A percentile compares a stretch with the other conserved stretches of the same genome.
phyloP scores from a whole-genome alignment of 2,329 filamentous ascomycete species.

The Colletotrichum incanum region DNA sequence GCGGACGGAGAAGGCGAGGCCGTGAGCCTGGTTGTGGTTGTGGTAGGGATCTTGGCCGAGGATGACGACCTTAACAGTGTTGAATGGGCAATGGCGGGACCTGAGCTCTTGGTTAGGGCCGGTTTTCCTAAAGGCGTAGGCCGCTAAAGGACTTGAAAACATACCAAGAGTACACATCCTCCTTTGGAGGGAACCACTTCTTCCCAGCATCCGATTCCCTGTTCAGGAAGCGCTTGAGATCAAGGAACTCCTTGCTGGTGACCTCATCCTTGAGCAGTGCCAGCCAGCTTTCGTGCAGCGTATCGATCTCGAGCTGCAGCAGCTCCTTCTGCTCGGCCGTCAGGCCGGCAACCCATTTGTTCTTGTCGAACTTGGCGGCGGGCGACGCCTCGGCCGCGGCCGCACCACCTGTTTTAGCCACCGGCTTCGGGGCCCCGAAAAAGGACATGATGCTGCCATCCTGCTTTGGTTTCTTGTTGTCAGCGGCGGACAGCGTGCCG shows the following conservation, averaged over 20 bases:
- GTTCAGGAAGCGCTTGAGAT: slow-evolving; percentile 89
- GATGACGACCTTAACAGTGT: slow-evolving; percentile 92
- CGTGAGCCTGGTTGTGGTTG: slow-evolving; percentile 95
- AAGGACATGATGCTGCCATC: slow-evolving; percentile 91
- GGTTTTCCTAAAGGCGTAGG: not conserved
- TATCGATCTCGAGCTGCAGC: slow-evolving; percentile 91
- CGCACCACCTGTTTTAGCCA: slow-evolving; percentile 46
- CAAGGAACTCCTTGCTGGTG: slow-evolving; percentile 83
- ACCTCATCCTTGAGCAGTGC: slow-evolving; percentile 91
- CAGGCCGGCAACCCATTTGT: slow-evolving; percentile 87
- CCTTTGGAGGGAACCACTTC: slow-evolving; percentile 88
- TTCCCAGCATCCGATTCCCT: slow-evolving; percentile 80
- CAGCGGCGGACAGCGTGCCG: slow-evolving; percentile 58
- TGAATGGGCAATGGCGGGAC: slow-evolving; percentile 93
- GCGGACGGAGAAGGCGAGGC: slow-evolving; percentile 94
- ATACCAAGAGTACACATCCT: slow-evolving; percentile 96
- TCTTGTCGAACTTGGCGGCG: slow-evolving; percentile 83
- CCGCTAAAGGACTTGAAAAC: slow-evolving; percentile 45
- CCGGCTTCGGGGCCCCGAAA: slow-evolving; percentile 80
- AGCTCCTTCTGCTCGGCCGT: slow-evolving; percentile 86
- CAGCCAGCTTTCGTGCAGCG: slow-evolving; percentile 92
- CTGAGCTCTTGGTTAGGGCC: slow-evolving; percentile 63
- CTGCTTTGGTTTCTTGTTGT: slow-evolving; percentile 80
- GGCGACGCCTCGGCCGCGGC: slow-evolving; percentile 50
- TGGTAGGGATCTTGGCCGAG: slow-evolving; percentile 98